A percentile compares a stretch with the other conserved stretches of the same genome.
These are phyloP conservation scores for Thamnidium elegans DNA, from an alignment of 192 early-diverging fungal species.

Conservation along the genomic window DNA sequence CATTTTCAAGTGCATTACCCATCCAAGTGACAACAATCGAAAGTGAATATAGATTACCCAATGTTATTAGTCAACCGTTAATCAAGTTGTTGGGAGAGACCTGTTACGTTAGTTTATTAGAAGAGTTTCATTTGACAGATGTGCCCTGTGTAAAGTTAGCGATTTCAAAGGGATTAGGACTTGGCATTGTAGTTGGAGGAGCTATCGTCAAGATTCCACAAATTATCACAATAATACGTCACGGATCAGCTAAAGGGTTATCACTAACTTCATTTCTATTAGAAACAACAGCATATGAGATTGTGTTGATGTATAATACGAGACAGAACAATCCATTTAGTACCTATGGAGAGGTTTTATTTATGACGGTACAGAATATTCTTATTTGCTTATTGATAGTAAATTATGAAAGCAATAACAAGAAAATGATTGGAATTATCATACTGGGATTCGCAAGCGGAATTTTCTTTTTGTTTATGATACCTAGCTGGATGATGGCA, in stretches of 20 bases:
- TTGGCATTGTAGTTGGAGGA: slow-evolving; percentile 90
- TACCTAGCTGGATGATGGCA: slow-evolving; percentile 14
- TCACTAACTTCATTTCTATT: slow-evolving; percentile 77
- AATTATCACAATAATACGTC: slow-evolving; percentile 82
- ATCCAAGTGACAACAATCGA: too few relatives aligned
- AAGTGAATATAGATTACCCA: slow-evolving; percentile 38
- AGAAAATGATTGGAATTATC: slow-evolving; percentile 42
- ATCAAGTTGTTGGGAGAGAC: slow-evolving; percentile 73
- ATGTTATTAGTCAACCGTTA: slow-evolving; percentile 57
- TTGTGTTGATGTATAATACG: slow-evolving; percentile 83
- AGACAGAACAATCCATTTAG: slow-evolving; percentile 83
- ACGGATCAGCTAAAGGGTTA: slow-evolving; percentile 72
- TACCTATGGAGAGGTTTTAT: slow-evolving; percentile 83
- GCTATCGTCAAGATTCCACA: slow-evolving; percentile 94
- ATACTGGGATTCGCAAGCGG: slow-evolving; percentile 34
- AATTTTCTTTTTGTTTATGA: slow-evolving; percentile 5
- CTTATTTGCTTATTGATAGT: slow-evolving; percentile 73
- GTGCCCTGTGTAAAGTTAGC: slow-evolving; percentile 73
- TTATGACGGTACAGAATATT: slow-evolving; percentile 82
- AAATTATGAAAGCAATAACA: slow-evolving; percentile 42
- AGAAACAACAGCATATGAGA: slow-evolving; percentile 80
- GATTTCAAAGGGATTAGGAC: slow-evolving; percentile 86
- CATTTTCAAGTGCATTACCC: too few relatives aligned
- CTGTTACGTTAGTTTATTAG: slow-evolving; percentile 74
- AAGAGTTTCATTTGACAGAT: slow-evolving; percentile 64